Evolutionary conservation across 2,329 filamentous ascomycete species (phyloP).

Genomic region (Verruconis gallopava): DNA sequence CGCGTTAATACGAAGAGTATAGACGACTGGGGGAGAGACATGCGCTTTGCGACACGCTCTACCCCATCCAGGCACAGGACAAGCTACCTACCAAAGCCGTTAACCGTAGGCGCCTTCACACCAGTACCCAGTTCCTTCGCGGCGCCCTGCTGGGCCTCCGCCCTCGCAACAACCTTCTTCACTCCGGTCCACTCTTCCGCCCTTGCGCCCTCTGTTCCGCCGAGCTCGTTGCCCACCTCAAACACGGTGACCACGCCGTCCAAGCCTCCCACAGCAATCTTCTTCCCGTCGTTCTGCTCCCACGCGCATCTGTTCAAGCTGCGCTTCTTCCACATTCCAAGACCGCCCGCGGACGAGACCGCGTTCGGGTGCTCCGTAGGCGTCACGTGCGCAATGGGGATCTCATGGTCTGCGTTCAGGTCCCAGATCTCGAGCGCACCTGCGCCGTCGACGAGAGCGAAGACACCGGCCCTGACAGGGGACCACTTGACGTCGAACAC

Average conservation of each 20-base stretch:
- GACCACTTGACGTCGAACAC: constrained; percentile 97
- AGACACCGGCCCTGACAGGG: constrained; percentile 84
- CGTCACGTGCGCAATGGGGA: constrained; percentile 69
- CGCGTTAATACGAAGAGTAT: too few species aligned
- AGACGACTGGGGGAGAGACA: too few species aligned
- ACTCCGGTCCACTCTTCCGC: constrained; percentile 87
- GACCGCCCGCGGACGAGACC: constrained; percentile 31
- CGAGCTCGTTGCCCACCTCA: constrained; percentile 71
- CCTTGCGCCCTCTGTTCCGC: constrained; percentile 70
- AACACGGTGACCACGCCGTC: constrained; percentile 86
- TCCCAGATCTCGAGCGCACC: constrained; percentile 94
- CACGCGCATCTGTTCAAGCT: constrained; percentile 91
- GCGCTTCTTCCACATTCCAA: constrained; percentile 51
- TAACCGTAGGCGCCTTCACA: neutral
- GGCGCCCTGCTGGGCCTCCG: constrained; percentile 8
- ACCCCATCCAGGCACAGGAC: too few species aligned
- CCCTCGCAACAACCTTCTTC: constrained; percentile 59
- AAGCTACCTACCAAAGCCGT: neutral
- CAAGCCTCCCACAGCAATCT: constrained; percentile 80
- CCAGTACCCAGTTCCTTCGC: neutral
- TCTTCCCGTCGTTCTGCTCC: constrained; percentile 80
- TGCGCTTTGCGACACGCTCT: too few species aligned
- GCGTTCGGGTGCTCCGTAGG: constrained; percentile 44
- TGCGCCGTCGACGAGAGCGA: constrained; percentile 85
- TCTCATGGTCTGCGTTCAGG: constrained; percentile 80